Percentiles rank a stretch among this genome's conserved stretches.
Conservation (phyloP, 345 rosid species). For the Lumnitzera racemosa region DNA sequence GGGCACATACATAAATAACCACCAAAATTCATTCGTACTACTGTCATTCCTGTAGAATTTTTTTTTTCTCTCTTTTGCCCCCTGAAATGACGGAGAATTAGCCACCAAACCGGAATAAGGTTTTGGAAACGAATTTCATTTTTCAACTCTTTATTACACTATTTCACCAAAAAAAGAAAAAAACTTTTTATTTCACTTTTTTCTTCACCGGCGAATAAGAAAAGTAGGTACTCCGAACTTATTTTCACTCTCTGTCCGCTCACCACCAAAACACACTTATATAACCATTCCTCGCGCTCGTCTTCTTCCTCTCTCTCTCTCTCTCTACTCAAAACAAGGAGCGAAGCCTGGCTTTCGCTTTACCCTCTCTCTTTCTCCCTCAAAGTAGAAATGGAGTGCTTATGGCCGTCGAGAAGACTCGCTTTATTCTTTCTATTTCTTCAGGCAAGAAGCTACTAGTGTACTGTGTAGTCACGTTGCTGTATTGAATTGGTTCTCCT, state of each 20-base stretch:
- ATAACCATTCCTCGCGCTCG: slow-evolving; percentile 24
- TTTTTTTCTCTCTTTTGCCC: neutral
- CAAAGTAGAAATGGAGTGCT: slow-evolving; percentile 17
- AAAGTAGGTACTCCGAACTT: too few species aligned
- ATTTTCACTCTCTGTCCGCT: too few species aligned
- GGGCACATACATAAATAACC: slow-evolving; percentile 27
- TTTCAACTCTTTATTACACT: too few species aligned
- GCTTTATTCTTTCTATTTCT: slow-evolving; percentile 17
- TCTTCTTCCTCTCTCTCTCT: slow-evolving; percentile 6
- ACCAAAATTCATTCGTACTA: neutral
- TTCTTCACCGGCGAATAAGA: too few species aligned
- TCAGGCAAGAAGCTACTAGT: slow-evolving; percentile 31
- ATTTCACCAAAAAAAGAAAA: too few species aligned
- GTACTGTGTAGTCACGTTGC: too few species aligned
- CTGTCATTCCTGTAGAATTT: neutral
- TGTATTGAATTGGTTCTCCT: neutral
- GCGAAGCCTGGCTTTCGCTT: slow-evolving; percentile 5
- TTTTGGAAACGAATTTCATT: too few species aligned
- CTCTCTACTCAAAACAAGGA: neutral
- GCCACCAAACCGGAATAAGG: too few species aligned
- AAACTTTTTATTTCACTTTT: too few species aligned
- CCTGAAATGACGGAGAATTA: neutral
- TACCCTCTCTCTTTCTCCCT: slow-evolving; percentile 4
- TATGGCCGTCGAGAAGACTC: slow-evolving; percentile 13
- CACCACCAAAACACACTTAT: neutral